phyloP scores from a whole-genome alignment of 306 rosid genomes.

The Malus sieversii region DNA sequence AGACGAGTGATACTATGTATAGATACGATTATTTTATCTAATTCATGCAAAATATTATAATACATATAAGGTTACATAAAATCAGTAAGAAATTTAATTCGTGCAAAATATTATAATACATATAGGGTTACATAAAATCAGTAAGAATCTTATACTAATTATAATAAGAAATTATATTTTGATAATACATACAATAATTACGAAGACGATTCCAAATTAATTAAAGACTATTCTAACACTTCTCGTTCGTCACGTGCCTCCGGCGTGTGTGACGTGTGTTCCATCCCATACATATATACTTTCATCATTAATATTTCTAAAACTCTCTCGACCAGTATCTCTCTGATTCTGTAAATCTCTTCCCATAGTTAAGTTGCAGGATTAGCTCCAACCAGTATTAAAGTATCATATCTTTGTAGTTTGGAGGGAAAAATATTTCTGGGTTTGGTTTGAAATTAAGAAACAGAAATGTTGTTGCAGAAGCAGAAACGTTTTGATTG shows the following conservation, averaged over 20 bases:
- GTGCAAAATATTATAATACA: too few relatives aligned
- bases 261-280: neutral
- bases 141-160: too few relatives aligned
- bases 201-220: neutral
- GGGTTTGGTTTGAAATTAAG: conserved; percentile 17
- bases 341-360: neutral
- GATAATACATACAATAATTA: too few relatives aligned
- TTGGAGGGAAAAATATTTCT: conserved; percentile 15
- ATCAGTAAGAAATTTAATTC: too few relatives aligned
- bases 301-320: neutral
- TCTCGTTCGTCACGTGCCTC: neutral
- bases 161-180: too few relatives aligned
- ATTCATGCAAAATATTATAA: too few relatives aligned
- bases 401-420: neutral
- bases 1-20: too few relatives aligned
- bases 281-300: neutral
- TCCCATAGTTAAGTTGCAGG: neutral
- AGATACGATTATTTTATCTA: too few relatives aligned
- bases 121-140: too few relatives aligned
- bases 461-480: conserved; percentile 27
- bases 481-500: conserved; percentile 31
- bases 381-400: neutral
- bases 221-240: neutral
- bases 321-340: neutral
- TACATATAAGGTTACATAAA: too few relatives aligned